A percentile compares a stretch with the other conserved stretches of the same genome.
These are phyloP conservation scores for Moesziomyces globuligerus DNA, from an alignment of 1,284 basidiomycete species.

Conservation along the genomic window DNA sequence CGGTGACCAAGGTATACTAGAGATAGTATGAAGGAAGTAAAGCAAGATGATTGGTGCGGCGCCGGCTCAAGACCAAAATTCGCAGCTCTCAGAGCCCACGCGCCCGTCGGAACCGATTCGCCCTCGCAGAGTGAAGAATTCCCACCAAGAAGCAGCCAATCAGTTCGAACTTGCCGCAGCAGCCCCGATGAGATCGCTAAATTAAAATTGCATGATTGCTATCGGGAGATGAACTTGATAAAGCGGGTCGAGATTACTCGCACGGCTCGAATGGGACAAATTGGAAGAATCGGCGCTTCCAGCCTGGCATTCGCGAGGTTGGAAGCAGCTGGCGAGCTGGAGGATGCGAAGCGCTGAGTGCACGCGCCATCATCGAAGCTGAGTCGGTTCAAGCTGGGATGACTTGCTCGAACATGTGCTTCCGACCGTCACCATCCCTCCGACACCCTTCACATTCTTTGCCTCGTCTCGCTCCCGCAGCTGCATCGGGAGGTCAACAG, in stretches of 20 bases:
- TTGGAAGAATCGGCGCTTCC: constrained; percentile 20
- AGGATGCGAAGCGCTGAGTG: constrained; percentile 5
- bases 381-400: too few species aligned
- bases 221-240: constrained; percentile 6
- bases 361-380: constrained; percentile 35
- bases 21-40: constrained; percentile 41
- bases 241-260: neutral
- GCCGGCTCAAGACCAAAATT: constrained; percentile 13
- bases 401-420: too few species aligned
- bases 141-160: constrained; percentile 3
- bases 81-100: constrained; percentile 1
- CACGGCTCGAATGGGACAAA: constrained; percentile 1
- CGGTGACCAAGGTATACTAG: constrained; percentile 69
- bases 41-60: constrained; percentile 17
- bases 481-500: neutral
- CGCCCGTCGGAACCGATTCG: constrained; percentile 20
- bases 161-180: constrained; percentile 48
- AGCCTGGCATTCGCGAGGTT: constrained; percentile 8
- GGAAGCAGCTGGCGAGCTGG: neutral
- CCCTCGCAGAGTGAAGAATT: neutral
- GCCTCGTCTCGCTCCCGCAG: neutral
- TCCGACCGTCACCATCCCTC: too few species aligned
- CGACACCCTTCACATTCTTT: too few species aligned
- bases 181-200: neutral
- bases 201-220: neutral